Conservation (phyloP, 169 alveolate genomes). For the Plasmodium gallinaceum region DNA sequence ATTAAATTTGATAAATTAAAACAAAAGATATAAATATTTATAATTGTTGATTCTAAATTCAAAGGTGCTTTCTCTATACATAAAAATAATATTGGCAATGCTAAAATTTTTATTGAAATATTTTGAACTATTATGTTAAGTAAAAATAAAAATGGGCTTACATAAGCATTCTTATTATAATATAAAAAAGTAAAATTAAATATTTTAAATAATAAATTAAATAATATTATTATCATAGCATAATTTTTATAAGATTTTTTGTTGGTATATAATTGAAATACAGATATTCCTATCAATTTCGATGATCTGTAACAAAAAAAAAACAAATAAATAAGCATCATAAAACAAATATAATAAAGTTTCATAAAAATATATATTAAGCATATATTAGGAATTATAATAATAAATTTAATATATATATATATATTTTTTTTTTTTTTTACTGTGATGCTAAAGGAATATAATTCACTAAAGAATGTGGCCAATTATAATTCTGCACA, state of each 20-base stretch:
- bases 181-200: slow-evolving; percentile 37
- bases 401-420: not conserved
- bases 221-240: slow-evolving; percentile 49
- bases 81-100: slow-evolving; percentile 48
- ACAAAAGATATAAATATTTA: slow-evolving; percentile 62
- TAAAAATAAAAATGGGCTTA: slow-evolving; percentile 59
- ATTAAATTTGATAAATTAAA: slow-evolving; percentile 61
- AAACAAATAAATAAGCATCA: not conserved
- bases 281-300: slow-evolving; percentile 57
- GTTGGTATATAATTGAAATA: slow-evolving; percentile 57
- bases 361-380: not conserved
- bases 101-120: slow-evolving; percentile 54
- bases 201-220: slow-evolving; percentile 37
- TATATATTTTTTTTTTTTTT: not conserved
- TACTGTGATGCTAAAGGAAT: slow-evolving; percentile 70
- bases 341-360: not conserved
- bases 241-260: slow-evolving; percentile 36
- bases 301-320: slow-evolving; percentile 27
- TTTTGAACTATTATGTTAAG: slow-evolving; percentile 58
- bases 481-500: slow-evolving; percentile 70
- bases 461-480: slow-evolving; percentile 48
- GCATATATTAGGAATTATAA: not conserved
- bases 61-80: slow-evolving; percentile 69
- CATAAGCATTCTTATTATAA: slow-evolving; percentile 52
- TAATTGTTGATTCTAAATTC: slow-evolving; percentile 61